These are phyloP conservation scores for Pyrenochaeta sp. DNA, from an alignment of 2,329 filamentous ascomycete genomes.

Conservation along the genomic window DNA sequence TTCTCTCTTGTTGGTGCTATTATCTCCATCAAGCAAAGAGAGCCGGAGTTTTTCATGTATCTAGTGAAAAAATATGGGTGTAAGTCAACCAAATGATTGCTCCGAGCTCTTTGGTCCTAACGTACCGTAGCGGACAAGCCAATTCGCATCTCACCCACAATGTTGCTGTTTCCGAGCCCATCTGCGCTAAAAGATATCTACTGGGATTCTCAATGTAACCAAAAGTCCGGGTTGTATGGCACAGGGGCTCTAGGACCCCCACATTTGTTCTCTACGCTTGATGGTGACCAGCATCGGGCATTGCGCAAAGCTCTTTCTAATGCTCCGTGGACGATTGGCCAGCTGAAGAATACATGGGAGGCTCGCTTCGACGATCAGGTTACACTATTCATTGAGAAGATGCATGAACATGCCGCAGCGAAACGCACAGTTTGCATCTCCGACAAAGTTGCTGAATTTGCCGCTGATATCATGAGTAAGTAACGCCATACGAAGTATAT, in stretches of 20 bases:
- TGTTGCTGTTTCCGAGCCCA: conserved; percentile 49
- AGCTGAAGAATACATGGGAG: conserved; percentile 53
- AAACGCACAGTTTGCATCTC: conserved; percentile 39
- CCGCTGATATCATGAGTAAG: conserved; percentile 52
- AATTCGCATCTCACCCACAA: conserved; percentile 50
- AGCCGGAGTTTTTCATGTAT: conserved; percentile 41
- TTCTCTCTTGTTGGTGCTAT: conserved; percentile 42
- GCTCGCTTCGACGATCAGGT: conserved; percentile 48
- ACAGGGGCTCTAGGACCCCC: conserved; percentile 49
- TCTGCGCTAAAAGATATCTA: conserved; percentile 53
- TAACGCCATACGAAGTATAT: too few species aligned
- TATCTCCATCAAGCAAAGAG: conserved; percentile 35
- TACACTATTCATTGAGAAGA: conserved; percentile 43
- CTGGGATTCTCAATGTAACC: conserved; percentile 49
- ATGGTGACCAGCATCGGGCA: conserved; percentile 44
- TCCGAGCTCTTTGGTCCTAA: conserved; percentile 1
- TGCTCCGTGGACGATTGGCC: conserved; percentile 50
- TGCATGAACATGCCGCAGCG: conserved; percentile 36
- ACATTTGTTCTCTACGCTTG: conserved; percentile 44
- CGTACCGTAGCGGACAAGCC: conserved; percentile 34
- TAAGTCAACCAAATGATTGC: conserved; percentile 16
- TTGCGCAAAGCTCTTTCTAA: conserved; percentile 50
- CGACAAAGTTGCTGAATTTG: conserved; percentile 53
- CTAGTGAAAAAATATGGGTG: conserved; percentile 40
- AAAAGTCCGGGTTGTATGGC: conserved; percentile 46